These are phyloP conservation scores for Aspergillus indologenus DNA, from an alignment of 495 filamentous ascomycete genomes.

Conservation along the genomic window DNA sequence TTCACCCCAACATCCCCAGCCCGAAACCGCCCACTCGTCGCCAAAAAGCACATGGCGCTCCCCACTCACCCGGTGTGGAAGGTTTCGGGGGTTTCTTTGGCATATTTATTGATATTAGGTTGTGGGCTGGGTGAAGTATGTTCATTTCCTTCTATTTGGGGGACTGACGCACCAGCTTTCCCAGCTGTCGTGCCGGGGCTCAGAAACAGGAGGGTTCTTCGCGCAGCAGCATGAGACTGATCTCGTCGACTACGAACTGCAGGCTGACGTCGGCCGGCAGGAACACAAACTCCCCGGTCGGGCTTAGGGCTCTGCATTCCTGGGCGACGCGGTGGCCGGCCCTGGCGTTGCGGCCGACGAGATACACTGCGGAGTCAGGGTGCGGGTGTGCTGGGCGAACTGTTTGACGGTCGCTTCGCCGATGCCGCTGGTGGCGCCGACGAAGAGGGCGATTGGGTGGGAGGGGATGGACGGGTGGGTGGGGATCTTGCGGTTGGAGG, in stretches of 20 bases:
- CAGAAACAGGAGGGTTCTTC: constrained; percentile 63
- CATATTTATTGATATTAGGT: too few species aligned
- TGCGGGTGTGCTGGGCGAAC: constrained; percentile 34
- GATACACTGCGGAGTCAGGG: constrained; percentile 31
- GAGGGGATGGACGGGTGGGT: constrained; percentile 29
- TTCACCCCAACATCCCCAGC: too few species aligned
- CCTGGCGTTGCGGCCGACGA: constrained; percentile 39
- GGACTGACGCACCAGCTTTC: not conserved
- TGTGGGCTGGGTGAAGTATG: too few species aligned
- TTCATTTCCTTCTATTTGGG: too few species aligned
- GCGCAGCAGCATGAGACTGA: constrained; percentile 51
- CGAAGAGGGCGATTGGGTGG: constrained; percentile 51
- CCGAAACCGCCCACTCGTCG: constrained; percentile 46
- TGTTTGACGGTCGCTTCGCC: constrained; percentile 51
- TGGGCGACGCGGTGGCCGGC: constrained; percentile 43
- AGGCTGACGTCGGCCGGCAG: constrained; percentile 55
- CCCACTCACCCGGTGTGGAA: constrained; percentile 51
- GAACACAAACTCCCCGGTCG: constrained; percentile 44
- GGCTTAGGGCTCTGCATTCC: constrained; percentile 34
- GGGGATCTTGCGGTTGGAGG: not conserved
- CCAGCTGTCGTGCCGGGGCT: not conserved
- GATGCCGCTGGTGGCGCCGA: constrained; percentile 60
- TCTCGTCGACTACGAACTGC: constrained; percentile 54
- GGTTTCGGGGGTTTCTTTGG: constrained; percentile 60
- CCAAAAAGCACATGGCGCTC: constrained; percentile 53